Conservation (phyloP, 2,329 filamentous ascomycete species). For the Hymenoscyphus scutula region DNA sequence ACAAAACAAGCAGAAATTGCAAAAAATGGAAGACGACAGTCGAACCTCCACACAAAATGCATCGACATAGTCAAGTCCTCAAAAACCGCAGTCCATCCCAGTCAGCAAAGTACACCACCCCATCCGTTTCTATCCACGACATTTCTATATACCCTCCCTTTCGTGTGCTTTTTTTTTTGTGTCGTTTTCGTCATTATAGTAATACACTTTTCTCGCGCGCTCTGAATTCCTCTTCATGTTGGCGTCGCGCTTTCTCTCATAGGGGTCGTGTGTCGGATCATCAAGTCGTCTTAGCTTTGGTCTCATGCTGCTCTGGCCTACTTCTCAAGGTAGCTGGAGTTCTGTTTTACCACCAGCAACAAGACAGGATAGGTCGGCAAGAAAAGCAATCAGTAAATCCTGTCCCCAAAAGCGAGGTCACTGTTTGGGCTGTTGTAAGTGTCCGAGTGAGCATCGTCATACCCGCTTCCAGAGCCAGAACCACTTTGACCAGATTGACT, state of each 20-base stretch:
- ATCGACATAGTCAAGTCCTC: constrained; percentile 14
- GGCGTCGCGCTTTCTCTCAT: neutral
- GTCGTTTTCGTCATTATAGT: constrained; percentile 18
- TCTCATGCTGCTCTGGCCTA: constrained; percentile 4
- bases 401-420: constrained; percentile 44
- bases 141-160: constrained; percentile 12
- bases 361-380: neutral
- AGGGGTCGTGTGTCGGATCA: neutral
- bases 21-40: constrained; percentile 9
- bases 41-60: constrained; percentile 18
- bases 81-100: constrained; percentile 8
- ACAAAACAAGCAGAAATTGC: too few relatives aligned
- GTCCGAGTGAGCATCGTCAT: constrained; percentile 42
- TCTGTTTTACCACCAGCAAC: neutral
- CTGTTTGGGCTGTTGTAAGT: constrained; percentile 20
- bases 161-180: neutral
- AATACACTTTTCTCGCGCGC: constrained; percentile 17
- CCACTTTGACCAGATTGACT: constrained; percentile 35
- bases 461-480: constrained; percentile 39
- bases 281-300: neutral
- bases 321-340: neutral
- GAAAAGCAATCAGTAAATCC: constrained; percentile 41
- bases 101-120: neutral
- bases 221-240: neutral
- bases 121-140: constrained; percentile 1